Evolutionary conservation across 2,329 filamentous ascomycete species (phyloP).

Genomic region (Rosellinia necatrix): DNA sequence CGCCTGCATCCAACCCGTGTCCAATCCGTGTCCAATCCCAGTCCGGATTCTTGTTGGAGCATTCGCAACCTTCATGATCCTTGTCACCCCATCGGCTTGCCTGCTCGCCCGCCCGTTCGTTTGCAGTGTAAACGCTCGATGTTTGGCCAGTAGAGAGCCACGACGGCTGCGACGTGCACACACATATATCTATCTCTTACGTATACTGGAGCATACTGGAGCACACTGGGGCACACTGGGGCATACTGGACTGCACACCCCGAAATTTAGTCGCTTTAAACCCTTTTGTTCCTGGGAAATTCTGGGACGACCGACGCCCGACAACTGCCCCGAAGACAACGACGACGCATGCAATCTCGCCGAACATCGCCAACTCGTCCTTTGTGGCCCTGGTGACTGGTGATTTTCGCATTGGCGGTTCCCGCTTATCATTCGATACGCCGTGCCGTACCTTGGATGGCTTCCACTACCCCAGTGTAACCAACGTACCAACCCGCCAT

Average conservation of each 20-base stretch:
- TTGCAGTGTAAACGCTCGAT: background rate
- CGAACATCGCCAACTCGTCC: too few relatives aligned
- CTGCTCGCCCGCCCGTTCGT: background rate
- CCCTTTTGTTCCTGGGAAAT: background rate
- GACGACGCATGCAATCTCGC: too few relatives aligned
- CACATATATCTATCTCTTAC: too few relatives aligned
- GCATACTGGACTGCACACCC: conserved; percentile 2
- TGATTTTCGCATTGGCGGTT: conserved; percentile 14
- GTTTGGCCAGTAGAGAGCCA: conserved; percentile 16
- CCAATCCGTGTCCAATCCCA: conserved; percentile 17
- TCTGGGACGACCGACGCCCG: background rate
- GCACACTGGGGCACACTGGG: too few relatives aligned
- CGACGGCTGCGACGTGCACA: too few relatives aligned
- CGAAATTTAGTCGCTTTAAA: background rate
- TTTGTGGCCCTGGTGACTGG: too few relatives aligned
- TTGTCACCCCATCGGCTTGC: conserved; percentile 2
- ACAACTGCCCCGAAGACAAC: too few relatives aligned
- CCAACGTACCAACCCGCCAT: conserved; percentile 27
- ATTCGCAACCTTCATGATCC: conserved; percentile 14
- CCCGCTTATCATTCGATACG: background rate
- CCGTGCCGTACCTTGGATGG: conserved; percentile 32
- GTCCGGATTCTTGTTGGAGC: background rate
- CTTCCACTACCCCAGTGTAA: conserved; percentile 22
- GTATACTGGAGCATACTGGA: too few relatives aligned
- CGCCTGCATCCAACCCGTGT: conserved; percentile 17